Evolutionary conservation across 2,329 filamentous ascomycete species (phyloP).

Genomic region (Colletotrichum lentis): DNA sequence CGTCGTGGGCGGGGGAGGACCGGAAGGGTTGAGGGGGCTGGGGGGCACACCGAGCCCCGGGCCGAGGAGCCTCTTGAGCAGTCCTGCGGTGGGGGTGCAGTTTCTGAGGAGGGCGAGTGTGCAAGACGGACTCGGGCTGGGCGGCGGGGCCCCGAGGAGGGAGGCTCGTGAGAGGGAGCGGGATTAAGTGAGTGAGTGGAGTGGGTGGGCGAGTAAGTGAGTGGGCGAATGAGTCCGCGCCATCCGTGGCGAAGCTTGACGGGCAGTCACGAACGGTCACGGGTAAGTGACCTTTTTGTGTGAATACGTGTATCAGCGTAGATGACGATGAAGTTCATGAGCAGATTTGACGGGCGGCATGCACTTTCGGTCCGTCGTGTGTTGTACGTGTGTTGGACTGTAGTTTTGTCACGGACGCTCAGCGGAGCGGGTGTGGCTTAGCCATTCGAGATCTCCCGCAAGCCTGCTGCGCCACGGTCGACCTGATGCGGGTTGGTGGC

Average conservation of each 20-base stretch:
- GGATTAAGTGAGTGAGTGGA: slow-evolving; percentile 7
- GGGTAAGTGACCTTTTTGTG: neutral
- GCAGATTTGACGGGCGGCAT: neutral
- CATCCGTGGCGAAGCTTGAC: too few species aligned
- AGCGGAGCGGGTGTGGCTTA: slow-evolving; percentile 13
- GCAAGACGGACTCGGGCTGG: slow-evolving; percentile 46
- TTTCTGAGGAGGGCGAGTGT: slow-evolving; percentile 60
- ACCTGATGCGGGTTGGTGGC: neutral
- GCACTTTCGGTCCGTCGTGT: too few species aligned
- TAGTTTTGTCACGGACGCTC: neutral
- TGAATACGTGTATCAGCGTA: slow-evolving; percentile 4
- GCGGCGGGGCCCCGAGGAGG: slow-evolving; percentile 20
- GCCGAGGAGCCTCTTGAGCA: slow-evolving; percentile 50
- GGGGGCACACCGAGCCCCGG: slow-evolving; percentile 38
- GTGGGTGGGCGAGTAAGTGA: neutral
- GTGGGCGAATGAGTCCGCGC: too few species aligned
- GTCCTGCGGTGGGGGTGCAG: slow-evolving; percentile 53
- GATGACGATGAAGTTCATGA: slow-evolving; percentile 23
- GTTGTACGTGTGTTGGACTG: too few species aligned
- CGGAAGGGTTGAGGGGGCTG: neutral
- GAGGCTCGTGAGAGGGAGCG: slow-evolving; percentile 28
- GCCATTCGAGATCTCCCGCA: neutral
- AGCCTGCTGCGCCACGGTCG: neutral
- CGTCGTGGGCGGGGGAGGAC: neutral
- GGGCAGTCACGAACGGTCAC: too few species aligned